Evolutionary conservation across 2,329 filamentous ascomycete genomes (phyloP).

Genomic region (Scedosporium dehoogii): DNA sequence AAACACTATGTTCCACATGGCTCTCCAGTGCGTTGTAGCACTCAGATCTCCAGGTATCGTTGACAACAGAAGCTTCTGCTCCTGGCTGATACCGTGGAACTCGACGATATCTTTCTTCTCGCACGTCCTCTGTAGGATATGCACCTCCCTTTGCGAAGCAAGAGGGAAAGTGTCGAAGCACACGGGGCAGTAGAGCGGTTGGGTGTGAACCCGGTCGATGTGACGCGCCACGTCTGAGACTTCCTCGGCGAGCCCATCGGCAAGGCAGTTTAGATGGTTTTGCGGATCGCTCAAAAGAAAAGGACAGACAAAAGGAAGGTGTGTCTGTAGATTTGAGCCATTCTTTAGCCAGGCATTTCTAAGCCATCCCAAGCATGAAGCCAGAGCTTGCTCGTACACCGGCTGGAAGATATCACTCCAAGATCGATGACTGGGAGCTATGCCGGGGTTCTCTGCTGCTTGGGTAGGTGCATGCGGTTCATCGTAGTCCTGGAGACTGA

Average conservation of each 20-base stretch:
- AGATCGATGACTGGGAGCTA: background rate
- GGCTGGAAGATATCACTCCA: background rate
- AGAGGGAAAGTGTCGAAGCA: background rate
- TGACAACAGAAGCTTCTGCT: background rate
- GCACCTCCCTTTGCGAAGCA: background rate
- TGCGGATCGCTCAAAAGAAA: background rate
- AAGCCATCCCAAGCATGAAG: background rate
- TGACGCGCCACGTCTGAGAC: background rate
- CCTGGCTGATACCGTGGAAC: background rate
- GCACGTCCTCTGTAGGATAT: constrained; percentile 5
- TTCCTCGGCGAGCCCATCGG: background rate
- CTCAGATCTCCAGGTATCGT: background rate
- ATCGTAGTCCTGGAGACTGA: background rate
- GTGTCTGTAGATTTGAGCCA: background rate
- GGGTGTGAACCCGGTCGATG: background rate
- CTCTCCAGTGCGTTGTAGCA: background rate
- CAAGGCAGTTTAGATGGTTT: background rate
- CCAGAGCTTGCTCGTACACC: background rate
- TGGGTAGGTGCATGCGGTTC: background rate
- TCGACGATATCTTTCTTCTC: background rate
- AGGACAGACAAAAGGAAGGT: background rate
- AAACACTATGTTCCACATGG: background rate
- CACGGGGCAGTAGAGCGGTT: constrained; percentile 6
- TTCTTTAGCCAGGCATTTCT: background rate
- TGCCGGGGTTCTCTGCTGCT: background rate